Evolutionary conservation across 305 asterid genomes (phyloP).

Genomic region (Solanum hybrid): DNA sequence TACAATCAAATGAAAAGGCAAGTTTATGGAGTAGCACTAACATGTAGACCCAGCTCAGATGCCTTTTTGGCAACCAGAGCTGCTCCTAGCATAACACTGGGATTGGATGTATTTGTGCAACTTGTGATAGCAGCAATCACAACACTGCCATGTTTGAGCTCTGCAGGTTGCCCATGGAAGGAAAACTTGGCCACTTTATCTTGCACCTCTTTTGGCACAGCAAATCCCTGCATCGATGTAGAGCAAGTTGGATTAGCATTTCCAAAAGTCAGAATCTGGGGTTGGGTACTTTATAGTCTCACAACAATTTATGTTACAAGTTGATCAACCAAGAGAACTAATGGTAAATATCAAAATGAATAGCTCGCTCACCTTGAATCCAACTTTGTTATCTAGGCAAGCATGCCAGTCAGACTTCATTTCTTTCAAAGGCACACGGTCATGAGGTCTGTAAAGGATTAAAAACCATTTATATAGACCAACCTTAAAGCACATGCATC

Average conservation of each 20-base stretch:
- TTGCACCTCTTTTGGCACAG: slow-evolving; percentile 86
- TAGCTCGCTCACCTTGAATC: slow-evolving; percentile 72
- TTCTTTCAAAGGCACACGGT: slow-evolving; percentile 75
- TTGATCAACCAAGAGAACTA: background rate
- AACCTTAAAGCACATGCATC: background rate
- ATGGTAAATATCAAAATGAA: background rate
- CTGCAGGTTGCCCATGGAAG: slow-evolving; percentile 82
- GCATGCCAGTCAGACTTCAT: slow-evolving; percentile 98
- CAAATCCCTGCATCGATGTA: slow-evolving; percentile 59
- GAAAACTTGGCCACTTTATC: slow-evolving; percentile 72
- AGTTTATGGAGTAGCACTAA: slow-evolving; percentile 14
- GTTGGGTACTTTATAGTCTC: background rate
- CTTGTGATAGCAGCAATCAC: slow-evolving; percentile 99
- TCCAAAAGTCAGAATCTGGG: background rate
- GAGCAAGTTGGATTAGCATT: background rate
- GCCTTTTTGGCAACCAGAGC: slow-evolving; percentile 94
- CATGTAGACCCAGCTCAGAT: slow-evolving; percentile 80
- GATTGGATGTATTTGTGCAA: slow-evolving; percentile 97
- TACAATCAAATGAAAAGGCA: background rate
- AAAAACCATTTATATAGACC: background rate
- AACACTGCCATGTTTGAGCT: slow-evolving; percentile 91
- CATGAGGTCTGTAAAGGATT: slow-evolving; percentile 71
- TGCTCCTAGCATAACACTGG: slow-evolving; percentile 99
- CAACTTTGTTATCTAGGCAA: slow-evolving; percentile 88
- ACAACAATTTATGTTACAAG: background rate